Percentiles rank a stretch among this genome's conserved stretches.
These are phyloP conservation scores for Diaporthe eres DNA, from an alignment of 2,329 filamentous ascomycete species.

Conservation along the genomic window DNA sequence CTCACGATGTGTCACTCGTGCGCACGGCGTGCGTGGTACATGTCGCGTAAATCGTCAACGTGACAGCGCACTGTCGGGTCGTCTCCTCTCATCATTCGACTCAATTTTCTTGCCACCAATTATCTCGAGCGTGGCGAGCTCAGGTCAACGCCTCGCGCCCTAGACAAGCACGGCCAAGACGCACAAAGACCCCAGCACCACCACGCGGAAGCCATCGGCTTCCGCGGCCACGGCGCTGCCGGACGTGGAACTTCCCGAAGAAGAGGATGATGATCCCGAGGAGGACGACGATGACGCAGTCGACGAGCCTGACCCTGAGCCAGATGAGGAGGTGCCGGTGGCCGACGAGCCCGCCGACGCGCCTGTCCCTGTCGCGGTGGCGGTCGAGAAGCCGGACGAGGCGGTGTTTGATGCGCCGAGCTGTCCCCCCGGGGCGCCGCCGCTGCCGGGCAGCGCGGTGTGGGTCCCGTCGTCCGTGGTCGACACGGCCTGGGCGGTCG, in stretches of 20 bases:
- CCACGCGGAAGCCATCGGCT: neutral
- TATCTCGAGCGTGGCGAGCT: neutral
- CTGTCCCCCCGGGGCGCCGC: neutral
- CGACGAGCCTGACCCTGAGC: conserved; percentile 2
- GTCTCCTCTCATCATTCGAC: neutral
- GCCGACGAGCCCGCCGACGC: conserved; percentile 9
- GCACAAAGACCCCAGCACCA: conserved; percentile 1
- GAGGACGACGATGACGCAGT: neutral
- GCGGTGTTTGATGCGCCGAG: neutral
- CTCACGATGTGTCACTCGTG: conserved; percentile 4
- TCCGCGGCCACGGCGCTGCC: neutral
- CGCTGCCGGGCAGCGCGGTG: conserved; percentile 16
- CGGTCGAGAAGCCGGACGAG: neutral
- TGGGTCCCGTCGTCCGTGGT: neutral
- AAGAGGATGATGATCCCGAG: neutral
- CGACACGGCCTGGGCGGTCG: conserved; percentile 26
- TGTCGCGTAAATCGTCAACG: conserved; percentile 8
- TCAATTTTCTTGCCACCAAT: neutral
- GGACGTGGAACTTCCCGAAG: neutral
- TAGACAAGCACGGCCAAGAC: conserved; percentile 6
- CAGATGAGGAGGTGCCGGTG: neutral
- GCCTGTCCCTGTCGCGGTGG: conserved; percentile 11
- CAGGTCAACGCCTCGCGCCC: neutral
- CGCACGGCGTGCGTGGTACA: neutral
- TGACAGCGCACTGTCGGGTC: neutral